Evolutionary conservation across 116 monocot species (phyloP).

Genomic region (Papilionanthe hybrid): DNA sequence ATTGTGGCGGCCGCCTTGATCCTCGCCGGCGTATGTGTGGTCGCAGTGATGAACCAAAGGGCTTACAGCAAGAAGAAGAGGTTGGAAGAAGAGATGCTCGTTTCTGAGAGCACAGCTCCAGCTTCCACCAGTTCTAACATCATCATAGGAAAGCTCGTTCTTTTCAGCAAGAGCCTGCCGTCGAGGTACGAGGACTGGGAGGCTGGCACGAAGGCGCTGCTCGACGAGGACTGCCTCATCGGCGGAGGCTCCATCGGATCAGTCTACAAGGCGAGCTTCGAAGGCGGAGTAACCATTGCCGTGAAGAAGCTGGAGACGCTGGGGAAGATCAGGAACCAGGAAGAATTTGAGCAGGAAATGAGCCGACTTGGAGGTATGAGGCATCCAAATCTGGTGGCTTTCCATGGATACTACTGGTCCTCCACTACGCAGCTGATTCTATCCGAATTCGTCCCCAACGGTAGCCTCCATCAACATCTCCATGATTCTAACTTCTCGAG

Average conservation of each 20-base stretch:
- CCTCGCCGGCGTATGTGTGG: constrained; percentile 63
- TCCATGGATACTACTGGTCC: constrained; percentile 97
- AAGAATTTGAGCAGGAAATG: constrained; percentile 93
- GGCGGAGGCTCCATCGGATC: constrained; percentile 83
- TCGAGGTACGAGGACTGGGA: constrained; percentile 94
- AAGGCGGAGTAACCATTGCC: constrained; percentile 71
- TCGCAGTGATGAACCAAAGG: constrained; percentile 51
- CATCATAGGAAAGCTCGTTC: constrained; percentile 93
- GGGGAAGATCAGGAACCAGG: constrained; percentile 79
- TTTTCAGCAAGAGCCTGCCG: constrained; percentile 92
- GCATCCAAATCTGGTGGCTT: constrained; percentile 66
- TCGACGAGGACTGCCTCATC: constrained; percentile 78
- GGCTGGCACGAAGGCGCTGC: constrained; percentile 77
- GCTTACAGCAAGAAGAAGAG: constrained; percentile 43
- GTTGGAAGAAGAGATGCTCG: constrained; percentile 26
- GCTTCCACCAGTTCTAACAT: constrained; percentile 43
- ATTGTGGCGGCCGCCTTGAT: constrained; percentile 71
- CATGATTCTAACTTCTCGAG: constrained; percentile 32
- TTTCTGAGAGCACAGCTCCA: constrained; percentile 55
- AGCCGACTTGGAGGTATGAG: constrained; percentile 54
- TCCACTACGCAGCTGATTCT: constrained; percentile 70
- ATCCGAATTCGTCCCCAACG: constrained; percentile 70
- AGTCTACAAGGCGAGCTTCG: constrained; percentile 71
- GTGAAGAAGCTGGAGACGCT: constrained; percentile 89
- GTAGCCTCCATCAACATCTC: constrained; percentile 74